Evolutionary conservation across 805 yeast genomes (phyloP), one percentile per base, ranked within the genome.

Genomic region (Candida pini): DNA sequence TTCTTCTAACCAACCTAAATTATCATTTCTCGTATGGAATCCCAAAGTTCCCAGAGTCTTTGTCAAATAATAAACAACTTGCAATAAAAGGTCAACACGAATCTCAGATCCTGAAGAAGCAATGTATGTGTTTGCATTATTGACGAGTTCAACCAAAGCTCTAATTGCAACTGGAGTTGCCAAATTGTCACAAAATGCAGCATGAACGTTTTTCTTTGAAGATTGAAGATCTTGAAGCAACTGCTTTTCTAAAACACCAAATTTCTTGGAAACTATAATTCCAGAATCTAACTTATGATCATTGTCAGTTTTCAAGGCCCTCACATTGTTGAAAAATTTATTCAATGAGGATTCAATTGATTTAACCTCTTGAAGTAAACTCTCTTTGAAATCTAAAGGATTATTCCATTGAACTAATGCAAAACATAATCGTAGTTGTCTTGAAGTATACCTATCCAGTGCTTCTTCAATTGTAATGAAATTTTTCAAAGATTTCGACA

Each of bases 401-500:
- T 75, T 79, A 53, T 88, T 90, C 98, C 98, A 92, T 49, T 81
- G 87, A 37, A 84, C 86, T 46, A 86, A 69, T 0, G 95, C 94
- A 67, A 92, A 92, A 8, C 89, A 89, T 47, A 92, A 69, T 45
- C 99, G 76, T 50, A 92, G 69, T 59, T 92, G 97, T 48, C 97
- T 76, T 1, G 92, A 61, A 2, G 83, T 59, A 52, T 76, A 86
- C 44, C 60, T 73, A 36, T 68, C 62, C 43, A 92, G 69, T 2
- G 97, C 97, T 55, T 90, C 95, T 44, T 82, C 84, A 48, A 92
- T 87, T 9, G 97, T 88, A 54, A 92, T 90, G 58, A 92, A 92
- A 63, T 92, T 92, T 61, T 92, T 92, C 54, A 92, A 69, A 28
- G 94, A 81, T 64, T 92, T 92, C 31, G 95, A 82, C 99, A 92